Evolutionary conservation across 768 basidiomycete genomes (phyloP), one percentile per base, ranked within the genome.

Genomic region (Phallus indusiatus): DNA sequence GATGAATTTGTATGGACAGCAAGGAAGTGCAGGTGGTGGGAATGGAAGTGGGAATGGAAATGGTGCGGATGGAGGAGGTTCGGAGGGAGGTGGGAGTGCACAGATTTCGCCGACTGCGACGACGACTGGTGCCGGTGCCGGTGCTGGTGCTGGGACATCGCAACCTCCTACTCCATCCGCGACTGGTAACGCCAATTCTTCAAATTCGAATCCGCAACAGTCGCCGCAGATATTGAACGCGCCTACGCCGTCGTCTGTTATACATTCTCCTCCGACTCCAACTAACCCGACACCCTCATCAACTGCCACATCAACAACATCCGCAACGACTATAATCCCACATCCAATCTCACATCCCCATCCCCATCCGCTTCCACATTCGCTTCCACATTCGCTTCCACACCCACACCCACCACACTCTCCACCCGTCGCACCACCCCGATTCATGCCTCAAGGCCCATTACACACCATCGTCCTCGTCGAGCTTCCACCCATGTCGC

Each of bases 391-490:
- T 37, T 37, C 36, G 16, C 36, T 37, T 37, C 8, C 16, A 37
- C 36, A 37, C 36, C n/a, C 42, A 10, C 42, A 4, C 42, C 47
- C 51, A 17, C 62, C 10, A 57, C 61, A n/a, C n/a, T 63, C 72
- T 22, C 42, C 42, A 21, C 50, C 52, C 33, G 50, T 59, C 22
- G 64, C 70, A 1, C 62, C 74, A 2, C 74, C 79, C 47, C 78
- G 86, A 53, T 88, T 79, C 64, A 72, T 82, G 55, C 70, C 78
- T 7, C 68, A 76, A 7, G 73, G 76, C 1, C 76, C 84, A 9
- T 61, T 88, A 62, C 90, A 93, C 69, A 88, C 86, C 2, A 83
- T 91, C 52, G 86, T 94, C 54, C 81, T 88, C 24, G 89, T 94
- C 53, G 88, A 94, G 61, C 81, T 95, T 80, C 93, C 93, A 20